Evolutionary conservation across 75 land plant genomes (phyloP).

Genomic region (Cunninghamia lanceolata): DNA sequence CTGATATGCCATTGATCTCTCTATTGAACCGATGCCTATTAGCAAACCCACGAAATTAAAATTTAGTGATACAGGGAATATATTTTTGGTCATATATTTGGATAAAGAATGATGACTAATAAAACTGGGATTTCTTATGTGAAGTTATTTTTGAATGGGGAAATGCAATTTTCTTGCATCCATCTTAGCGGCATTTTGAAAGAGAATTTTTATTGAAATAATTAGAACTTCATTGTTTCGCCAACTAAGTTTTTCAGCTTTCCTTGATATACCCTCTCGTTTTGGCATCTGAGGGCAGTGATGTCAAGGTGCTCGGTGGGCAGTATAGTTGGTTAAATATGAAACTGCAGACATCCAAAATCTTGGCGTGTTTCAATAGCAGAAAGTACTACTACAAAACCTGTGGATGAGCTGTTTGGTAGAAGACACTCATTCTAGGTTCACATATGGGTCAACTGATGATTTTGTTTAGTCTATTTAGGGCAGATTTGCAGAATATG

Average conservation of each 20-base stretch:
- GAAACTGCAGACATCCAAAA: background rate
- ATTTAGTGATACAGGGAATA: too few relatives aligned
- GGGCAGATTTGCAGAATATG: background rate
- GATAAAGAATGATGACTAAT: background rate
- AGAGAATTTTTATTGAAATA: background rate
- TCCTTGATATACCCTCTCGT: background rate
- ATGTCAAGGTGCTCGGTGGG: background rate
- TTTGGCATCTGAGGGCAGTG: background rate
- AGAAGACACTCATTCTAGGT: background rate
- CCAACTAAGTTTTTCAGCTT: background rate
- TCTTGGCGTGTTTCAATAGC: background rate
- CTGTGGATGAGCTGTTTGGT: background rate
- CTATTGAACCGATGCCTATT: background rate
- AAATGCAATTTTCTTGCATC: background rate
- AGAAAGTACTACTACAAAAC: background rate
- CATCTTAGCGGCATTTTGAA: background rate
- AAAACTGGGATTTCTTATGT: background rate
- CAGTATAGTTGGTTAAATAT: background rate
- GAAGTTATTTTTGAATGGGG: background rate
- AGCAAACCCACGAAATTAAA: too few relatives aligned
- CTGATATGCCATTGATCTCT: background rate
- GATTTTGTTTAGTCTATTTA: background rate
- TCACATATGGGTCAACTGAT: background rate
- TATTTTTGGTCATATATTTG: background rate
- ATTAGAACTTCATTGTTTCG: background rate